Base-by-base conservation (phyloP, 2,329 filamentous ascomycete genomes). In the Tolypocladium ophioglossoides region DNA sequence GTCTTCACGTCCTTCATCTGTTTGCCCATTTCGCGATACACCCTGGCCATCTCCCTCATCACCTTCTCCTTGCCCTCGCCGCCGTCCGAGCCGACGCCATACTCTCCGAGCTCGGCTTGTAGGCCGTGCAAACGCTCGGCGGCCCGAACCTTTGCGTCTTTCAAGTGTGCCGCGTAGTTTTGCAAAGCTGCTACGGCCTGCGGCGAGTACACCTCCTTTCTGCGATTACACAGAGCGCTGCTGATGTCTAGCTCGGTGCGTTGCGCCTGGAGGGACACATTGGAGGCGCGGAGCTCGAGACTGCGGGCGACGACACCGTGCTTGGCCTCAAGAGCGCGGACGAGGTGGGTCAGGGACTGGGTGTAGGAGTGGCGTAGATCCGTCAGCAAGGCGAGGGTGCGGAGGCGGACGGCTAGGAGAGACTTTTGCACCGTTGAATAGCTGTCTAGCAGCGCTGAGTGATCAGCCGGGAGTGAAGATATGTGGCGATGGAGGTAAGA, bases 401-500 rank as follows among this genome's bases (percentile, higher is more conserved):
- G 62, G 8, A 75, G 64, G 12, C 78, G 76, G 5, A 70, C 62
- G 1, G 56, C 55, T 0, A 69, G 64, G 8, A 82, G 69, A 2
- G 63, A 53, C 3, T 59, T 53, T 32, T 69, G 66, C 1, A 68
- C 60, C 3, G 61, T 56, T 2, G 62, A 54, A 5, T 75, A 62
- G 4, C 66, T 57, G 14, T 63, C 37, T n/a, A 61, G 63, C 1
- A 81, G 72, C 2, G 68, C 55, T 4, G 66, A 58, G 20, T 75
- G 65, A 27, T 72, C 66, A 1, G 66, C 57, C 0, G 76, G 68
- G 2, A 86, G 69, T 20, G 72, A 68, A 1, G 79, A 71, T 51
- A 85, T 76, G 27, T 72, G 66, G 22, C 82, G 79, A 68, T 84
- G 82, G n/a, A 84, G 69, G 62, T 74, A 80, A 22, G 78, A 79